Evolutionary conservation across 495 filamentous ascomycete genomes (phyloP), one percentile per base, ranked within the genome.

Genomic region (Cercophora sp.): DNA sequence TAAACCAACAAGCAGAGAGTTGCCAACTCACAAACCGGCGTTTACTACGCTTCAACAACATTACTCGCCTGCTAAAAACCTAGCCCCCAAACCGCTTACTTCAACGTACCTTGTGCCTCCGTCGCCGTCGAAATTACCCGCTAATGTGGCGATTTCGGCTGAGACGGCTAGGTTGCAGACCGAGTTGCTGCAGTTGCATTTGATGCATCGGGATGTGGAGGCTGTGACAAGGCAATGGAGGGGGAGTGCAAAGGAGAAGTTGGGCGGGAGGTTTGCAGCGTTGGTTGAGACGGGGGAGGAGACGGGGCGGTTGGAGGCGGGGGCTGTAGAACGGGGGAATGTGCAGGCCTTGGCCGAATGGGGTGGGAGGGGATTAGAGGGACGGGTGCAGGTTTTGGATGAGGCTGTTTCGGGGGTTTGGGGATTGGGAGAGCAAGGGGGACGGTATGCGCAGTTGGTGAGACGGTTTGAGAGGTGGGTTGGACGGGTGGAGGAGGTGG

Each of bases 31-130:
- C 57, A 24, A 39, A 36, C 75, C 82, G 13, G 73, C 77, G 29
- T 87, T 88, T 60, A 79, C 77, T 15, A 85, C 79, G 0, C 77
- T 84, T 49, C 87, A 90, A 53, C 83, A 88, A 59, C 80, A 85
- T 52, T 86, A 79, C 63, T 82, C 80, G 8, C 85, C 85, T 1
- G 82, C 77, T 54, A 89, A 89, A 59, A 63, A 64, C 2, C 67
- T 70, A 11, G 62, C 73, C 0, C 73, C 70, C 1, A 87, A 85
- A 46, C 77, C 82, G 2, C 71, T 82, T 15, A 82, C 80, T 0
- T 68, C 73, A 25, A 68, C 67, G 34, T 78, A 65, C 65, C 76
- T 80, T 43, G 75, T 74, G 0, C 77, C 77, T 5, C 76, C 76
- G 8, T 72, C 69, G 5, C 74, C 73, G 8, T 77, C 71, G 59